phyloP scores from a whole-genome alignment of 495 filamentous ascomycete species.

The Daldinia caldariorum region DNA sequence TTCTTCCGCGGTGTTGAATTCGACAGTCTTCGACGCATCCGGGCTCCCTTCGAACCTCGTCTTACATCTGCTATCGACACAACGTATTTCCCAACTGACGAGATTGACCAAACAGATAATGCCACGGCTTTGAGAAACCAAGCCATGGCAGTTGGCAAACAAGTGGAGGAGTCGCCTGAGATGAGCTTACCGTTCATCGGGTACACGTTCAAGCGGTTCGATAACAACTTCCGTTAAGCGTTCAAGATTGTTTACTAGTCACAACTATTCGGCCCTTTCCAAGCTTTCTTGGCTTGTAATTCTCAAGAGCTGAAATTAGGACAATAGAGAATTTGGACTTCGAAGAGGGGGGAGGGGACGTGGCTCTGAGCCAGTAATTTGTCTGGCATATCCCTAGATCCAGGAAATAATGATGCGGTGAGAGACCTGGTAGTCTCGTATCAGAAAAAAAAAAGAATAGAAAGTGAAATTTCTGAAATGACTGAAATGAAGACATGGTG shows the following conservation, averaged over 20 bases:
- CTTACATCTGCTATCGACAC: conserved; percentile 92
- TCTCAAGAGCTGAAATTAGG: neutral
- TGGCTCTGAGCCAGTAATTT: neutral
- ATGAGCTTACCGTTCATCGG: conserved; percentile 97
- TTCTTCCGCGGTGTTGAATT: conserved; percentile 98
- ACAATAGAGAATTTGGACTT: conserved; percentile 9
- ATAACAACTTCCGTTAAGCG: conserved; percentile 70
- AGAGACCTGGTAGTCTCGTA: conserved; percentile 38
- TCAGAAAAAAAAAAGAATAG: conserved; percentile 8
- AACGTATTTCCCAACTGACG: conserved; percentile 98
- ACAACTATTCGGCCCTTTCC: conserved; percentile 1
- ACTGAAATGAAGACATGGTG: conserved; percentile 15
- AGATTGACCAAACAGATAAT: conserved; percentile 93
- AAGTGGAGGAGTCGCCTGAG: conserved; percentile 68
- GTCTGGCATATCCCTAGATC: conserved; percentile 11
- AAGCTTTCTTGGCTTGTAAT: neutral
- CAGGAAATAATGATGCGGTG: conserved; percentile 18
- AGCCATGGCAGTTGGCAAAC: conserved; percentile 47
- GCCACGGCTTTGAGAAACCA: conserved; percentile 73
- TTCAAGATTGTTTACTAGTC: neutral
- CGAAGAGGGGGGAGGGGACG: neutral
- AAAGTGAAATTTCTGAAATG: conserved; percentile 21
- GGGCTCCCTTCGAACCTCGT: conserved; percentile 94
- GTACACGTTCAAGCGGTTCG: conserved; percentile 98
- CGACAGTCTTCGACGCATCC: conserved; percentile 87